These are phyloP conservation scores for Auriscalpium vulgare DNA, from an alignment of 768 basidiomycete species.

Conservation along the genomic window DNA sequence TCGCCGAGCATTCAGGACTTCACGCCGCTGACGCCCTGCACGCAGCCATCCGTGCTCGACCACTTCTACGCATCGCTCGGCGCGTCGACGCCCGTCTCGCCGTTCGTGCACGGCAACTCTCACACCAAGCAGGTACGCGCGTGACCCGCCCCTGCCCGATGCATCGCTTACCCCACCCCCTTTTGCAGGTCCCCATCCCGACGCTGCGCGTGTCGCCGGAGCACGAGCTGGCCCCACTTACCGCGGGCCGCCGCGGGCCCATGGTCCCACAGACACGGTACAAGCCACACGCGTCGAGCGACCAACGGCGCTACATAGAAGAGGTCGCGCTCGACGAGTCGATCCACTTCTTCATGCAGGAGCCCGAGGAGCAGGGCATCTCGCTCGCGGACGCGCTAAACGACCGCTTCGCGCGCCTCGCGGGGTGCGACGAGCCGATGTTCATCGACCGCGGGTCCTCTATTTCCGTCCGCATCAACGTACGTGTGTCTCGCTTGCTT, in stretches of 20 bases:
- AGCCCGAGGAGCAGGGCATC: constrained; percentile 53
- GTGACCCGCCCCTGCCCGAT: background rate
- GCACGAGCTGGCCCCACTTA: background rate
- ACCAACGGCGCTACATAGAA: constrained; percentile 68
- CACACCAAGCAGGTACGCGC: background rate
- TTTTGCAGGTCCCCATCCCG: constrained; percentile 6
- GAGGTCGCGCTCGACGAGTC: constrained; percentile 57
- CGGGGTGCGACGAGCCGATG: constrained; percentile 53
- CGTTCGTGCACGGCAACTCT: background rate
- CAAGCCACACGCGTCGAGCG: constrained; percentile 71
- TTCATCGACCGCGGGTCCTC: constrained; percentile 70
- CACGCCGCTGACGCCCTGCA: background rate
- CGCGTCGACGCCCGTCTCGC: constrained; percentile 4
- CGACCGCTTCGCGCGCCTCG: constrained; percentile 46
- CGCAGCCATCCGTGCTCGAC: no score
- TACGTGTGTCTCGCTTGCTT: constrained; percentile 20
- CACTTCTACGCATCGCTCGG: background rate
- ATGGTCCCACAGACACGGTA: constrained; percentile 61
- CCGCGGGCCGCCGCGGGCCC: constrained; percentile 20
- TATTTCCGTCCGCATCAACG: constrained; percentile 73
- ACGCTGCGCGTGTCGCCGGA: constrained; percentile 7
- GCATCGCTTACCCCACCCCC: background rate
- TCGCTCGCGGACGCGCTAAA: constrained; percentile 55
- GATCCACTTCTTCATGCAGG: constrained; percentile 51
- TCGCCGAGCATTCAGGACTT: background rate